Evolutionary conservation across 371 early-diverging fungal genomes (phyloP), one percentile per base, ranked within the genome.

Genomic region (Mucor plumbeus): DNA sequence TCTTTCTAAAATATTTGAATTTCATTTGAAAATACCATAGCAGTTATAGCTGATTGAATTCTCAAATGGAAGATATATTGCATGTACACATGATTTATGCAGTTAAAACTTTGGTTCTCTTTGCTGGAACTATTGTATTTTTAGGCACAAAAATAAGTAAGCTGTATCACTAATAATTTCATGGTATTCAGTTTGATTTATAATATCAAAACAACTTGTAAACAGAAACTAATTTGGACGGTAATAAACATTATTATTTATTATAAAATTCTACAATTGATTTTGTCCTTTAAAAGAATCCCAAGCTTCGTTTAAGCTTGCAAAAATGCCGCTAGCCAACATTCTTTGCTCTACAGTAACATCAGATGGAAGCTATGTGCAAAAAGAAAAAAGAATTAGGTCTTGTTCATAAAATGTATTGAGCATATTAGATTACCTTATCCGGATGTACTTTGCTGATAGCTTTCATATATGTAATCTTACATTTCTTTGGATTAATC

Each of bases 401-500:
- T 3, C 54, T 71, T 82, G 26, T 26, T 26, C 26, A 26, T 26
- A 26, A 26, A 26, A 26, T 26, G 26, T 26, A 26, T 26, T 26
- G 26, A 26, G 26, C 26, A 26, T 26, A 26, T 26, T 26, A 26
- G 3, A 26, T 26, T 26, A 93, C 92, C 89, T 97, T 99, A 71
- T 99, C 99, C 0, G 99, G 98, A 78, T 99, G 99, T 21, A 97
- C 87, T 67, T 92, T 93, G 11, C 89, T 88, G 68, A 99, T 95
- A 8, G 97, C 96, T 60, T 90, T 89, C 91, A 97, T 93, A 77
- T 99, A 99, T 56, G 81, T 83, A n/a, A 93, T 80, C 79, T 99
- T 99, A 64, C 97, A 96, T 73, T 93, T 91, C 58, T 84, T 84
- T 0, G 95, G 90, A 35, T 91, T 86, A 26, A 99, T 85, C 55